phyloP scores from a whole-genome alignment of 768 basidiomycete genomes.

The Epithele typhae region DNA sequence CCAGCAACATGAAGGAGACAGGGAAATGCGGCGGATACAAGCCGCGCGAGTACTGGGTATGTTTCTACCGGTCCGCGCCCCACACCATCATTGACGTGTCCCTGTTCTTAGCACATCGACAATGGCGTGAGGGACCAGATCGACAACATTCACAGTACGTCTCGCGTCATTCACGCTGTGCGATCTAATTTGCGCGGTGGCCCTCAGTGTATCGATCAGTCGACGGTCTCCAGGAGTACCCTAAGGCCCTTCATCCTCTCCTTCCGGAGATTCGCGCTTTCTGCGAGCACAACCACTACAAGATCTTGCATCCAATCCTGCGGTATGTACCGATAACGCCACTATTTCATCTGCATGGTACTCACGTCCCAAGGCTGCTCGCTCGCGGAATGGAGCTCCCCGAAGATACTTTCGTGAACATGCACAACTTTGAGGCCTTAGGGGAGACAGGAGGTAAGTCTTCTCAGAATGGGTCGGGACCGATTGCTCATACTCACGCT shows the following conservation, averaged over 20 bases:
- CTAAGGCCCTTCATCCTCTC: slow-evolving; percentile 44
- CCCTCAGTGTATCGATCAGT: slow-evolving; percentile 20
- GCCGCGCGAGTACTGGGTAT: slow-evolving; percentile 49
- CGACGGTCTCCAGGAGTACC: slow-evolving; percentile 31
- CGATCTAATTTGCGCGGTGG: background rate
- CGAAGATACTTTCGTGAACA: slow-evolving; percentile 38
- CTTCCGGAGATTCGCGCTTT: slow-evolving; percentile 34
- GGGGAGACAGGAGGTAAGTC: slow-evolving; percentile 35
- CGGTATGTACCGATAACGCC: slow-evolving; percentile 23
- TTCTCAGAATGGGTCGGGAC: too few species aligned
- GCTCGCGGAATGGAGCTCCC: slow-evolving; percentile 42
- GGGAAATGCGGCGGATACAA: slow-evolving; percentile 56
- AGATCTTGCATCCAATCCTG: slow-evolving; percentile 18
- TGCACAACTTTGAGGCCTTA: slow-evolving; percentile 33
- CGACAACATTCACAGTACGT: slow-evolving; percentile 39
- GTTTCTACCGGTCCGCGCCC: background rate
- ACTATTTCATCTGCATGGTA: background rate
- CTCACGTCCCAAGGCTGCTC: slow-evolving; percentile 23
- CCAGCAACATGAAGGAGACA: slow-evolving; percentile 30
- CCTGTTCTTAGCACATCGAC: slow-evolving; percentile 46
- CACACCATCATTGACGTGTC: background rate
- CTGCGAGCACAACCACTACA: background rate
- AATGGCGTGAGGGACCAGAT: slow-evolving; percentile 52
- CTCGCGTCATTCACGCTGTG: background rate
- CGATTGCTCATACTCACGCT: too few species aligned